Conservation (phyloP, 1,284 basidiomycete genomes). For the Sporisorium sorghi region DNA sequence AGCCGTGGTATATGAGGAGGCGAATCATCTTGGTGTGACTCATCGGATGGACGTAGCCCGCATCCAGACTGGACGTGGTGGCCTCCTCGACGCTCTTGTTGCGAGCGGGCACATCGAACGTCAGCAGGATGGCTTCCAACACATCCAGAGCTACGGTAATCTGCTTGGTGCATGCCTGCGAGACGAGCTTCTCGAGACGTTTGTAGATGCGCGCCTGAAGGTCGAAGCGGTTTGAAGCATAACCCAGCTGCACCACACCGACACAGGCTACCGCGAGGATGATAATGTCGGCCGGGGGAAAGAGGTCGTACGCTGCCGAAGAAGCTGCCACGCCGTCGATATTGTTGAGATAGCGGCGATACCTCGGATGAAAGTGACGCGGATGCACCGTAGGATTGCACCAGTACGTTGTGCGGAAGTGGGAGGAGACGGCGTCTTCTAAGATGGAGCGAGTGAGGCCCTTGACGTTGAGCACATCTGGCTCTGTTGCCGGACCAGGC, state of each 20-base stretch:
- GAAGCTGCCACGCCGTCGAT: slow-evolving; percentile 26
- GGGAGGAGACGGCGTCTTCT: slow-evolving; percentile 30
- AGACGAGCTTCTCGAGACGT: slow-evolving; percentile 37
- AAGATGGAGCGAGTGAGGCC: slow-evolving; percentile 41
- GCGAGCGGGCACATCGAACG: slow-evolving; percentile 31
- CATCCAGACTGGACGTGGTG: slow-evolving; percentile 29
- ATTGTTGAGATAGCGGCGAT: slow-evolving; percentile 25
- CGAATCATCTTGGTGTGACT: slow-evolving; percentile 44
- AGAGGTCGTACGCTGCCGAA: slow-evolving; percentile 12
- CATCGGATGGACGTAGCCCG: slow-evolving; percentile 41
- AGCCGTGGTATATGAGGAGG: slow-evolving; percentile 35
- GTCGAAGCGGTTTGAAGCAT: slow-evolving; percentile 30
- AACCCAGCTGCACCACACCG: slow-evolving; percentile 34
- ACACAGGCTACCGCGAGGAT: slow-evolving; percentile 41
- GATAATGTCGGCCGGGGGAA: slow-evolving; percentile 37
- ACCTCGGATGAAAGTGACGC: slow-evolving; percentile 39
- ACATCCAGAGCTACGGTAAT: slow-evolving; percentile 38
- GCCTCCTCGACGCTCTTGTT: slow-evolving; percentile 31
- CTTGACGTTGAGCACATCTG: slow-evolving; percentile 30
- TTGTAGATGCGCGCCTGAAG: slow-evolving; percentile 46
- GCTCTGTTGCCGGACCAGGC: slow-evolving; percentile 14
- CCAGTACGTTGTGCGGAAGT: slow-evolving; percentile 41
- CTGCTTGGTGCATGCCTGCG: slow-evolving; percentile 33
- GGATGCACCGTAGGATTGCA: slow-evolving; percentile 41
- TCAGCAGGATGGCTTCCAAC: slow-evolving; percentile 38